Evolutionary conservation across 495 filamentous ascomycete species (phyloP), one percentile per base, ranked within the genome.

Genomic region (Neurospora intermedia): DNA sequence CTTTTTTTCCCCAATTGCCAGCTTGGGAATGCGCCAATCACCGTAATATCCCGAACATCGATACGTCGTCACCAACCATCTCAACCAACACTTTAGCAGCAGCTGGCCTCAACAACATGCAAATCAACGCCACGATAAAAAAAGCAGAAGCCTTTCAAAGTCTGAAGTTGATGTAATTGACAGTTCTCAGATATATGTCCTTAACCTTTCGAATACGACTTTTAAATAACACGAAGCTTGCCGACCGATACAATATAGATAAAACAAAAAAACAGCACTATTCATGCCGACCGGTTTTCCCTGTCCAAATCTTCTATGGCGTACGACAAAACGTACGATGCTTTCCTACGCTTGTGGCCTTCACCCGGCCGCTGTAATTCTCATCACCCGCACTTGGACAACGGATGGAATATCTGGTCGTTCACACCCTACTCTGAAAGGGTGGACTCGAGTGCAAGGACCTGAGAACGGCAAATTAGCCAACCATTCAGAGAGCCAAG

Each of bases 371-470:
- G 54, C 54, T 31, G 23, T 31, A 62, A 62, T 62, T 62, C 6
- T 62, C 54, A 20, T 62, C 54, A 62, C 11, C 23, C 48, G 48
- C 23, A 62, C 20, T 62, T 27, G 6, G 3, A 4, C 13, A 62
- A 31, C 23, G 54, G 54, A 62, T 62, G 54, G 54, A 10, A 62
- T 62, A 16, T 62, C 54, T 62, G 54, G 23, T 62, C 31, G 31
- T 62, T 62, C 23, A 62, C 13, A 16, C 54, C 54, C 23, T 66
- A 66, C 54, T 66, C 54, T 35, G 54, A 31, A 66, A 66, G 54
- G 23, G 74, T 77, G 23, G 77, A 78, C 71, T 82, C 81, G 39
- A 79, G 77, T 23, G 81, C 80, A 69, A 82, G 70, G 40, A 82
- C 72, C 80, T 80, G 41, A 11, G 3, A 45, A 59, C 23, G 15